These are phyloP conservation scores for Pulicaria dysenterica DNA, from an alignment of 129 eudicot species.

Conservation along the genomic window DNA sequence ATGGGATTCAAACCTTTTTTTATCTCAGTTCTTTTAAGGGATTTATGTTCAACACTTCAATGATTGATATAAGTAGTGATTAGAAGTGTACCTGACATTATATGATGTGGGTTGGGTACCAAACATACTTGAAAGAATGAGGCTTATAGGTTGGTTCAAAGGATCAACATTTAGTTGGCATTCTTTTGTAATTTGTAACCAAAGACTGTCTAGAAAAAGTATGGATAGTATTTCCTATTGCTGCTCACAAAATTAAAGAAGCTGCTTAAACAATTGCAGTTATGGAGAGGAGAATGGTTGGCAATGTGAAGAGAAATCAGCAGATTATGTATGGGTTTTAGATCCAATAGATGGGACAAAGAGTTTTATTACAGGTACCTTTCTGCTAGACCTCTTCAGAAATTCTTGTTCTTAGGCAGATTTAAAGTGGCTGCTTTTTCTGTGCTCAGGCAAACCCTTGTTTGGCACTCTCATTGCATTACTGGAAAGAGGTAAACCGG, in stretches of 20 bases:
- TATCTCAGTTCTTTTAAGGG: constrained; percentile 17
- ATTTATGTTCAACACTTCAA: background rate
- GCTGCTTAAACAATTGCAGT: constrained; percentile 46
- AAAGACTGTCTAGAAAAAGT: background rate
- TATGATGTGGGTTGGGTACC: background rate
- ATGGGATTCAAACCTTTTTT: background rate
- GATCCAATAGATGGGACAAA: constrained; percentile 98
- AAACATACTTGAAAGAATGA: background rate
- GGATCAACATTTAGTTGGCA: background rate
- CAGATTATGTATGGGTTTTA: constrained; percentile 97
- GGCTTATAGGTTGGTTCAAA: background rate
- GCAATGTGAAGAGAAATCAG: constrained; percentile 79
- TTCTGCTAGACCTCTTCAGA: constrained; percentile 1
- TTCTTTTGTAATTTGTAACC: background rate
- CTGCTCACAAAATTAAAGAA: constrained; percentile 8
- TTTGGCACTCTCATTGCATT: constrained; percentile 96
- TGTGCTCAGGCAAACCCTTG: constrained; percentile 78
- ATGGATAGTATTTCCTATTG: background rate
- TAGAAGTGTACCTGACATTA: background rate
- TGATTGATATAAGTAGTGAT: constrained; percentile 13
- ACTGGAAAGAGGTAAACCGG: constrained; percentile 92
- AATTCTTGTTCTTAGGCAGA: background rate
- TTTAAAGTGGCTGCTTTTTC: constrained; percentile 9
- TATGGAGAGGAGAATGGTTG: constrained; percentile 97
- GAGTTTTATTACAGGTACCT: constrained; percentile 90